Evolutionary conservation across 2,329 filamentous ascomycete species (phyloP).

Genomic region (Bipolaris oryzae): DNA sequence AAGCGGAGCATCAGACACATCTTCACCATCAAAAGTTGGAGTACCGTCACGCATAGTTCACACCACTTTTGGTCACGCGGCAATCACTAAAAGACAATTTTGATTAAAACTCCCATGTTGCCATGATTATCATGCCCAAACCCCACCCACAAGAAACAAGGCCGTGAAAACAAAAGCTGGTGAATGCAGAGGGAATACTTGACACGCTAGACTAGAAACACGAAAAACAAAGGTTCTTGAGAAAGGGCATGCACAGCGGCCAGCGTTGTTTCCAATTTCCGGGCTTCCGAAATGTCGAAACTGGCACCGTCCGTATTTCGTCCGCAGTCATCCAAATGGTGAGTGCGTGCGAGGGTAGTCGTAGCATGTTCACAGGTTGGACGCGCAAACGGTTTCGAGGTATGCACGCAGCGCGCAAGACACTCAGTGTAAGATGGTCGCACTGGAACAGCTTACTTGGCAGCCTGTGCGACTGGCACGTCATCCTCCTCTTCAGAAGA

Average conservation of each 20-base stretch:
- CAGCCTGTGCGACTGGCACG: conserved; percentile 35
- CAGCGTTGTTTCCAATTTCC: conserved; percentile 35
- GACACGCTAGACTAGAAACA: conserved; percentile 28
- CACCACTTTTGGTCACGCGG: neutral
- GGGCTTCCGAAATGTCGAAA: conserved; percentile 27
- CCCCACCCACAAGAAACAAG: conserved; percentile 23
- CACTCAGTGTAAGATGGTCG: neutral
- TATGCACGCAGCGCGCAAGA: neutral
- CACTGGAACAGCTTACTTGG: conserved; percentile 25
- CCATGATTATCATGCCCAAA: conserved; percentile 21
- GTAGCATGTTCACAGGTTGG: conserved; percentile 2
- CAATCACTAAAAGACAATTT: conserved; percentile 14
- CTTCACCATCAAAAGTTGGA: neutral
- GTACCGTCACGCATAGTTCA: neutral
- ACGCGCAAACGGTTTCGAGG: neutral
- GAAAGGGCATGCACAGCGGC: conserved; percentile 32
- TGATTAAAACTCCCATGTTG: conserved; percentile 23
- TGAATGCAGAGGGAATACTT: conserved; percentile 24
- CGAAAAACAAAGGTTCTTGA: conserved; percentile 30
- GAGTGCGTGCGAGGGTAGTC: conserved; percentile 15
- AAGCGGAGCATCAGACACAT: neutral
- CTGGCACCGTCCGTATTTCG: conserved; percentile 27
- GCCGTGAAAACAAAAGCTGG: conserved; percentile 7
- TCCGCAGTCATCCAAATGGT: conserved; percentile 31
- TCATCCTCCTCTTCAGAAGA: conserved; percentile 15